Conservation (phyloP, 108 stramenopile species). For the Conticribra guillardii region DNA sequence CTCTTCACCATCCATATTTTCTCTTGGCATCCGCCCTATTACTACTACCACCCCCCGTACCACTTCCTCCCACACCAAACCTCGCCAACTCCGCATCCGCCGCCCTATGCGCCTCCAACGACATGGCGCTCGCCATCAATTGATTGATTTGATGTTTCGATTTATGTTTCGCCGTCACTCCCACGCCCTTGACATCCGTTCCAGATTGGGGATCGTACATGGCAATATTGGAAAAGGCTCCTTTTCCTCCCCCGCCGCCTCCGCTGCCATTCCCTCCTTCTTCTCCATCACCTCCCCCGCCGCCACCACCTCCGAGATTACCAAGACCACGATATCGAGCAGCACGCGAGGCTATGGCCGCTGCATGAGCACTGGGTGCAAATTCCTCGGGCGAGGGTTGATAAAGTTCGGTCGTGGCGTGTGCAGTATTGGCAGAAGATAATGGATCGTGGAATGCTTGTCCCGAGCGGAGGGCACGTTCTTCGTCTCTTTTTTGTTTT, state of each 20-base stretch:
- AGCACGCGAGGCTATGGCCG: constrained; percentile 46
- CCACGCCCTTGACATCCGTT: constrained; percentile 33
- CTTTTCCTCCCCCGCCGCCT: no score
- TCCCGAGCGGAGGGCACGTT: constrained; percentile 41
- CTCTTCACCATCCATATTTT: constrained; percentile 52
- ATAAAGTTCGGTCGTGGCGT: constrained; percentile 30
- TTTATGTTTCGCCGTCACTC: constrained; percentile 45
- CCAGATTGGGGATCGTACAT: constrained; percentile 55
- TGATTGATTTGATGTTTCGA: constrained; percentile 56
- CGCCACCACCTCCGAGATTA: not conserved
- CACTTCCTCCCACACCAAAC: constrained; percentile 29
- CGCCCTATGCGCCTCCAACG: constrained; percentile 50
- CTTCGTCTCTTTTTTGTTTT: constrained; percentile 43
- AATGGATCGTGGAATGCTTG: constrained; percentile 26
- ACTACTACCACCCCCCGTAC: constrained; percentile 9
- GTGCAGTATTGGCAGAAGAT: no score
- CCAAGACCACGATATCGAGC: constrained; percentile 26
- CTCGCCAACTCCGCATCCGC: constrained; percentile 46
- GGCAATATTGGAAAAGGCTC: no score
- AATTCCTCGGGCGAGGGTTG: constrained; percentile 50
- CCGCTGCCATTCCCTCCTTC: not conserved
- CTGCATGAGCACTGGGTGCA: constrained; percentile 48
- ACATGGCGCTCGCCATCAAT: constrained; percentile 52
- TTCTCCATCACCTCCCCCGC: constrained; percentile 13
- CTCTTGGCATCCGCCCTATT: constrained; percentile 44